phyloP scores from a whole-genome alignment of 371 early-diverging fungal genomes.

The Haplosporangium sp. region DNA sequence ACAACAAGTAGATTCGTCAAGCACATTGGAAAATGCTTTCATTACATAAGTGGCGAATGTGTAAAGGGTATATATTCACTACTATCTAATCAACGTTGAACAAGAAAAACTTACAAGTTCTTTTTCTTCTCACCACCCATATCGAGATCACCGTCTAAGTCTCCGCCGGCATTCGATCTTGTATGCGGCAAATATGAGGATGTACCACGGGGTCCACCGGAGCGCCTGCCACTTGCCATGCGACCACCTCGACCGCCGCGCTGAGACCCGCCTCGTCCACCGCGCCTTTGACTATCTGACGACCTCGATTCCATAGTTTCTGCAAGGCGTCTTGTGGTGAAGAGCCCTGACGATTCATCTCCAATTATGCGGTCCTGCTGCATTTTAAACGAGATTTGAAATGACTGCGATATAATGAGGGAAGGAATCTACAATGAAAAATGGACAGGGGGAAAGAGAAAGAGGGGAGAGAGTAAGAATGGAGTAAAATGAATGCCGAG shows the following conservation, averaged over 20 bases:
- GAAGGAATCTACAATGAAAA: too few species aligned
- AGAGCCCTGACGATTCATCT: neutral
- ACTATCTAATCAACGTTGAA: neutral
- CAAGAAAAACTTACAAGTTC: slow-evolving; percentile 22
- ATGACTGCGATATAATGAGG: too few species aligned
- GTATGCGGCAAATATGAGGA: slow-evolving; percentile 8
- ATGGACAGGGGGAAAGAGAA: too few species aligned
- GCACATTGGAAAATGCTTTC: too few species aligned
- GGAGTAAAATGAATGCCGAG: too few species aligned
- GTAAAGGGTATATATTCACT: neutral
- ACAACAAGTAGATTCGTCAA: too few species aligned
- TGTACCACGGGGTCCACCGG: slow-evolving; percentile 13
- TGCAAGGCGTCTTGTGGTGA: neutral
- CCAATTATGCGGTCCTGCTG: neutral
- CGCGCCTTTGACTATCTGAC: neutral
- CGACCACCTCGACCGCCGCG: neutral
- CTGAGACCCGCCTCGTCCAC: neutral
- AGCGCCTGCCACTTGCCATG: slow-evolving; percentile 1
- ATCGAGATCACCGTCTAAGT: slow-evolving; percentile 22
- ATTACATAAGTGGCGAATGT: too few species aligned
- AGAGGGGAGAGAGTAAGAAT: too few species aligned
- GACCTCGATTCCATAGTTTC: neutral
- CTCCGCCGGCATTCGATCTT: neutral
- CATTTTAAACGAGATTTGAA: too few species aligned
- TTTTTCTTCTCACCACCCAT: slow-evolving; percentile 34